Conservation (phyloP, 2,329 filamentous ascomycete genomes). For the Talaromyces sp. region DNA sequence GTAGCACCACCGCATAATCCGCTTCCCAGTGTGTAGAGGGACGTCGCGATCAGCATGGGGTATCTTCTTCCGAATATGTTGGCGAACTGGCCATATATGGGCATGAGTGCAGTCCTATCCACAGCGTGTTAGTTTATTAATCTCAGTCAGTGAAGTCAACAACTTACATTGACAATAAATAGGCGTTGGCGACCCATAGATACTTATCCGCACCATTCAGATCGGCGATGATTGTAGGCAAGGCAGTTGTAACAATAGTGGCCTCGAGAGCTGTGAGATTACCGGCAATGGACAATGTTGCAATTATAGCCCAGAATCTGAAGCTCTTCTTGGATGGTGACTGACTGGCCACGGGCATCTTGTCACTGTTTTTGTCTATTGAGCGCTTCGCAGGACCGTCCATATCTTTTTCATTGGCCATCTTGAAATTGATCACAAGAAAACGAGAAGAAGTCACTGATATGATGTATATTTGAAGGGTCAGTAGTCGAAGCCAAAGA, state of each 20-base stretch:
- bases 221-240: slow-evolving; percentile 39
- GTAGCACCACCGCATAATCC: slow-evolving; percentile 51
- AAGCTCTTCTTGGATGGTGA: background rate
- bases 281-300: slow-evolving; percentile 25
- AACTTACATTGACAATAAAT: slow-evolving; percentile 29
- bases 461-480: too few relatives aligned
- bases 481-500: background rate
- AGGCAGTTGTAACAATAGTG: slow-evolving; percentile 28
- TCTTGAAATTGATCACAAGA: background rate
- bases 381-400: background rate
- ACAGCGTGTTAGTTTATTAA: background rate
- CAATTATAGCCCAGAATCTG: slow-evolving; percentile 31
- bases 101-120: slow-evolving; percentile 43
- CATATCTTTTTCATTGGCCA: background rate
- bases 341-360: background rate
- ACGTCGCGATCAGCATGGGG: slow-evolving; percentile 41
- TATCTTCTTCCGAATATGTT: slow-evolving; percentile 54
- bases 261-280: slow-evolving; percentile 32
- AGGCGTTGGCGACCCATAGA: slow-evolving; percentile 36
- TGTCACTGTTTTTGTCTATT: background rate
- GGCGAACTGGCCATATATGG: slow-evolving; percentile 50
- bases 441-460: too few relatives aligned
- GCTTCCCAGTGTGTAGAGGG: slow-evolving; percentile 52
- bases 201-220: slow-evolving; percentile 33
- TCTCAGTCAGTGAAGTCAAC: background rate